Evolutionary conservation across 2,329 filamentous ascomycete genomes (phyloP).

Genomic region (Furcasterigmium sp.): DNA sequence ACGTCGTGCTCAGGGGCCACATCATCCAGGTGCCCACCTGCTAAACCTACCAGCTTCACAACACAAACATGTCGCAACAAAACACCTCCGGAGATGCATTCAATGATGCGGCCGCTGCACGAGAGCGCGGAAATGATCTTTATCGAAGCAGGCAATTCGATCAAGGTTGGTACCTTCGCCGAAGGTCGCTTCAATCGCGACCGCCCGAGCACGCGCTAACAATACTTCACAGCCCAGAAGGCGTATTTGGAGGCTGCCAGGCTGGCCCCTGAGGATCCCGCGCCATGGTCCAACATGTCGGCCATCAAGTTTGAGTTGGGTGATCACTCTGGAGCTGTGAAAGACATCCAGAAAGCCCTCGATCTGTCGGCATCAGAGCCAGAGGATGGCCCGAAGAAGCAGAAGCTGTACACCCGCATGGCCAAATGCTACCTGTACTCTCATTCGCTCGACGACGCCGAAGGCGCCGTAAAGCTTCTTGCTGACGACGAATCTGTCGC

Average conservation of each 20-base stretch:
- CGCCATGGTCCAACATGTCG: slow-evolving; percentile 13
- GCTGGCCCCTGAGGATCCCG: background rate
- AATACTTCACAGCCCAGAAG: background rate
- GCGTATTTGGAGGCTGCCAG: background rate
- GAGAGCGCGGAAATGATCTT: background rate
- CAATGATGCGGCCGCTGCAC: background rate
- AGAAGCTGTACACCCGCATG: slow-evolving; percentile 11
- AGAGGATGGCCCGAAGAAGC: slow-evolving; percentile 5
- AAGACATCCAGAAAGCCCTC: slow-evolving; percentile 10
- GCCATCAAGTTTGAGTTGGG: slow-evolving; percentile 16
- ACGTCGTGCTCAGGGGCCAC: no score
- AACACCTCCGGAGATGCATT: no score
- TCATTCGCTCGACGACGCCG: slow-evolving; percentile 6
- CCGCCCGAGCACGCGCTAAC: background rate
- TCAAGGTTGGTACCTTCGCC: background rate
- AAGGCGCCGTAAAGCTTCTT: slow-evolving; percentile 4
- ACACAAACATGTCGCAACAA: no score
- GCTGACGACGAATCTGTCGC: background rate
- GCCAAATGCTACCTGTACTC: slow-evolving; percentile 14
- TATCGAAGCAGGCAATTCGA: background rate
- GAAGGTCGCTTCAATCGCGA: background rate
- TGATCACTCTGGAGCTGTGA: slow-evolving; percentile 9
- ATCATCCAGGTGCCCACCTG: no score
- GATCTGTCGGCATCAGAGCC: slow-evolving; percentile 2
- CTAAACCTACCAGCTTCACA: no score